phyloP scores from a whole-genome alignment of 805 yeast species.

The Zygotorulaspora chibaensis region DNA sequence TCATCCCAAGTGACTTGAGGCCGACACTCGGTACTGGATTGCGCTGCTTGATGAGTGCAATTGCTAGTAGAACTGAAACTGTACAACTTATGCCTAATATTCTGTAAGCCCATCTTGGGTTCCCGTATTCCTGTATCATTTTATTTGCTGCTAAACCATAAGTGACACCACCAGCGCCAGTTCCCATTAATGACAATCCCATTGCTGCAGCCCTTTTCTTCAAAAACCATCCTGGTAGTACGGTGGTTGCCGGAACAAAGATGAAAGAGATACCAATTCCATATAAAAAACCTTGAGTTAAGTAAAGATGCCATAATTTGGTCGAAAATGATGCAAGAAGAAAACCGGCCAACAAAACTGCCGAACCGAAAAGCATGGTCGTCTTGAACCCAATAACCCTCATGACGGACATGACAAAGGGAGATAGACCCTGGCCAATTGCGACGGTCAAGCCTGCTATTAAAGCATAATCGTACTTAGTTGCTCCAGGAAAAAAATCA shows the following conservation, averaged over 20 bases:
- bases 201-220: conserved; percentile 54
- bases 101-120: conserved; percentile 46
- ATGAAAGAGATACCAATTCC: conserved; percentile 51
- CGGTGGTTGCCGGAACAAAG: conserved; percentile 53
- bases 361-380: conserved; percentile 47
- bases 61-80: conserved; percentile 38
- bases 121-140: conserved; percentile 40
- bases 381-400: conserved; percentile 47
- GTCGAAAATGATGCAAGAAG: conserved; percentile 58
- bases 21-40: conserved; percentile 34
- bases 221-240: conserved; percentile 68
- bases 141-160: conserved; percentile 41
- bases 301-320: conserved; percentile 58
- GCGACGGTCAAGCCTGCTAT: conserved; percentile 63
- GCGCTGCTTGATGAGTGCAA: conserved; percentile 44
- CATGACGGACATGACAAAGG: conserved; percentile 47
- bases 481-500: conserved; percentile 50
- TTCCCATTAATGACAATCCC: conserved; percentile 48
- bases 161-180: conserved; percentile 50
- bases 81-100: conserved; percentile 41
- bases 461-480: conserved; percentile 55
- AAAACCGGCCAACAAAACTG: conserved; percentile 49
- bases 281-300: conserved; percentile 63
- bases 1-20: conserved; percentile 21
- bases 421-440: conserved; percentile 55